phyloP scores from a whole-genome alignment of 106 monocot species.

The Acorus calamus region DNA sequence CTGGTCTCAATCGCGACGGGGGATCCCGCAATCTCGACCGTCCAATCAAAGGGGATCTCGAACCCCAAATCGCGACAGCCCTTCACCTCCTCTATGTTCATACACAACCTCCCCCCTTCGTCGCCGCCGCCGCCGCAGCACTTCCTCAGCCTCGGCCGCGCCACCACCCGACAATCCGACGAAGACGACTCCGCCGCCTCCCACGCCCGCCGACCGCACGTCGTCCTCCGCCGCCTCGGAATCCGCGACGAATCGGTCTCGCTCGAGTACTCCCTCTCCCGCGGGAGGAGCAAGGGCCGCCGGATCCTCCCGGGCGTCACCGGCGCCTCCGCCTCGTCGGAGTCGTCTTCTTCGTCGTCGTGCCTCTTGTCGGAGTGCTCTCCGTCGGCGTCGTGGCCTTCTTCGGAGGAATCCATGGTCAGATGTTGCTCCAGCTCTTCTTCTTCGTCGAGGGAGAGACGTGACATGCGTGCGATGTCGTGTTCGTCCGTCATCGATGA shows the following conservation, averaged over 20 bases:
- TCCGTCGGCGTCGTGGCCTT: slow-evolving; percentile 8
- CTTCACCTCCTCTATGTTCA: slow-evolving; percentile 27
- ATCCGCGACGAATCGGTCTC: neutral
- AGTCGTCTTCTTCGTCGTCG: slow-evolving; percentile 10
- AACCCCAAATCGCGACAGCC: slow-evolving; percentile 24
- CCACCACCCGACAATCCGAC: slow-evolving; percentile 4
- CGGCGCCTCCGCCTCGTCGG: neutral
- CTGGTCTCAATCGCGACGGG: slow-evolving; percentile 15
- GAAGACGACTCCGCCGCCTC: neutral
- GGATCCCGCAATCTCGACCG: slow-evolving; percentile 18
- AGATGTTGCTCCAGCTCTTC: too few species aligned
- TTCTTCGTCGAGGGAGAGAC: slow-evolving; percentile 11
- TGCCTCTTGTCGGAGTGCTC: slow-evolving; percentile 8
- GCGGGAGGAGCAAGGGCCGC: too few species aligned
- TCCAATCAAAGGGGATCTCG: slow-evolving; percentile 14
- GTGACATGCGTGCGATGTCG: neutral
- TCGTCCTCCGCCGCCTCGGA: slow-evolving; percentile 20
- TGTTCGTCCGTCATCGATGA: neutral
- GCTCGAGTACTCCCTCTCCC: neutral
- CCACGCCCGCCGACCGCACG: neutral
- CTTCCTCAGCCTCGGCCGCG: slow-evolving; percentile 9
- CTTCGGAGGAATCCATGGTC: slow-evolving; percentile 3
- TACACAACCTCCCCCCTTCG: slow-evolving; percentile 3
- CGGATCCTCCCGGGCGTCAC: neutral
- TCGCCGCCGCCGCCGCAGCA: neutral